Evolutionary conservation across 352 stramenopile species (phyloP), one percentile per base, ranked within the genome.

Genomic region (Phytophthora sp.): DNA sequence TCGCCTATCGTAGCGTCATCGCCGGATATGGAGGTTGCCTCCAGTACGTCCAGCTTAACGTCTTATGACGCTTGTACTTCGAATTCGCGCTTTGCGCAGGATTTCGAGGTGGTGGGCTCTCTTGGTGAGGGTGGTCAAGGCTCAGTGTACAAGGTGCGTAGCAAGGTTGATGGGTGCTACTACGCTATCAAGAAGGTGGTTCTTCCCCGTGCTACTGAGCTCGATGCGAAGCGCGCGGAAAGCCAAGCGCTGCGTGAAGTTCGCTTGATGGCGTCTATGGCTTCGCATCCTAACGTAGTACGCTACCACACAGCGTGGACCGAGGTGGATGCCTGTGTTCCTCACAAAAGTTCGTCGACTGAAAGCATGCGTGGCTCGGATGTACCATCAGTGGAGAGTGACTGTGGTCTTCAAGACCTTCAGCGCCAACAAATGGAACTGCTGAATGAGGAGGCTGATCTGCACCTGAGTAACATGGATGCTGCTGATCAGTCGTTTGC

Each of bases 111-210:
- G 20, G 30, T 91, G 15, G 62, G 77, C 0, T 82, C 74, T 44
- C 63, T 95, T 15, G 84, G 86, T 33, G 68, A 89, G 69, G 86
- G 86, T 35, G 86, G 86, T 0, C 86, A 95, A 71, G 86, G 86
- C 2, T 79, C 64, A 1, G 86, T 95, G 27, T 90, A 80, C 57
- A 91, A 95, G 57, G 84, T 89, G 26, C 79, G 80, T 21, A 92
- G 80, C 71, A 82, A 82, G 27, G 70, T 90, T 1, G 86, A 95
- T 24, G 82, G 83, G 1, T 87, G 82, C 41, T 77, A 78, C 8
- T 95, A 92, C 55, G 86, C 86, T 6, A 71, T 95, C 56, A 95
- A 95, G 71, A 89, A 91, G 49, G 84, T 95, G 3, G 57, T 74
- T 31, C 60, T 94, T 13, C 74, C 79, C 26, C 70, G 63, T 7